phyloP scores from a whole-genome alignment of 2,329 filamentous ascomycete genomes.

The Phialophora verrucosa region DNA sequence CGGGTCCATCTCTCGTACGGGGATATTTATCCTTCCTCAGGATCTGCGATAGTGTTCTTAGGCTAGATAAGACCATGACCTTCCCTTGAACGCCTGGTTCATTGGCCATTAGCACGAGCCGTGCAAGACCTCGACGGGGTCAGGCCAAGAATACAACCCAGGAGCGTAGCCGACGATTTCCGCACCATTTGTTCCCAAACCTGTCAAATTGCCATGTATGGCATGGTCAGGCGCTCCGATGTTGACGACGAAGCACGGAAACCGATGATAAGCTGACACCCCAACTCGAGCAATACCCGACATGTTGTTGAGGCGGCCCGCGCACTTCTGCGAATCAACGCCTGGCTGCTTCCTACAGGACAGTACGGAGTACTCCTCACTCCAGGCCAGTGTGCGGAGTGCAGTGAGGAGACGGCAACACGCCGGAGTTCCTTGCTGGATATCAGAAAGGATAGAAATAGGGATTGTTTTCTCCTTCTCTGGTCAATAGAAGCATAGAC shows the following conservation, averaged over 20 bases:
- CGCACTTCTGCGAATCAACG: constrained; percentile 3
- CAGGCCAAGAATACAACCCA: not conserved
- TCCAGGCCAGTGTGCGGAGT: not conserved
- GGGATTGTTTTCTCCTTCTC: not conserved
- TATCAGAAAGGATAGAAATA: not conserved
- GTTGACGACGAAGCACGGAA: not conserved
- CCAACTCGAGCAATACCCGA: not conserved
- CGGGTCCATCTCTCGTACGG: not conserved
- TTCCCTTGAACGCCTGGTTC: not conserved
- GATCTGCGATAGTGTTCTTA: not conserved
- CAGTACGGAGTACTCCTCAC: not conserved
- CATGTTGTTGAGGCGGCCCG: not conserved
- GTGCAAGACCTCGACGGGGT: not conserved
- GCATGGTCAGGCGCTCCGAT: not conserved
- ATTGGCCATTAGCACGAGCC: not conserved
- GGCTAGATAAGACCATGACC: not conserved
- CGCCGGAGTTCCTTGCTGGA: not conserved
- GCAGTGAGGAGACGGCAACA: constrained; percentile 1
- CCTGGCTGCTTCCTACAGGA: not conserved
- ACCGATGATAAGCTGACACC: not conserved
- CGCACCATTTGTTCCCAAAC: not conserved
- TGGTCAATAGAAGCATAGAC: not conserved
- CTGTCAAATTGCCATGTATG: not conserved
- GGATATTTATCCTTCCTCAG: constrained; percentile 1
- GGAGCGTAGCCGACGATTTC: constrained; percentile 3